These are phyloP conservation scores for Capronia americana DNA, from an alignment of 2,329 filamentous ascomycete genomes.

Conservation along the genomic window DNA sequence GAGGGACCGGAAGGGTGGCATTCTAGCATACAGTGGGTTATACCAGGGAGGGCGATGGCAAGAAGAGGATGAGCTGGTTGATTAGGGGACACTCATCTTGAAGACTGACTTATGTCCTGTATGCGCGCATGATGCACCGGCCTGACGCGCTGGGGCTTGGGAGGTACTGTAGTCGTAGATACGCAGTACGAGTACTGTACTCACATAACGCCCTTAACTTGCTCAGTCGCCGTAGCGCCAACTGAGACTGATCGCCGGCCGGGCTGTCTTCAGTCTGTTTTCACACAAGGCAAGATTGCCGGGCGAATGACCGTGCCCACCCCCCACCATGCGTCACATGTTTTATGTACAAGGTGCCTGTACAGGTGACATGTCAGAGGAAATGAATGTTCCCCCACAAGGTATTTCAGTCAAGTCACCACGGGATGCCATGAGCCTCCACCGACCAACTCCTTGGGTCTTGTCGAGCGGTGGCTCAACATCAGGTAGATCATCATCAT, in stretches of 20 bases:
- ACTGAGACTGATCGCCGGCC: no score
- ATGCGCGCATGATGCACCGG: not conserved
- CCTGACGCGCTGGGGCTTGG: no score
- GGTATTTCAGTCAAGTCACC: not conserved
- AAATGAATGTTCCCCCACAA: not conserved
- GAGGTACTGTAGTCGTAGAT: no score
- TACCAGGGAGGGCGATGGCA: no score
- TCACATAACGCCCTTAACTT: not conserved
- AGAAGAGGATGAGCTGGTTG: not conserved
- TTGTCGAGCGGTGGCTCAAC: not conserved
- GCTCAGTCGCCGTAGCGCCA: not conserved
- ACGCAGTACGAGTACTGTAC: no score
- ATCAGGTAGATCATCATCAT: not conserved
- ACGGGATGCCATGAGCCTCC: no score
- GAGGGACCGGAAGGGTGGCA: slow-evolving; percentile 6
- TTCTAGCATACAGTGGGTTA: not conserved
- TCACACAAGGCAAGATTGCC: not conserved
- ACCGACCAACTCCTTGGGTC: not conserved
- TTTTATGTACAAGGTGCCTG: no score
- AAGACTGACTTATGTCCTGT: not conserved
- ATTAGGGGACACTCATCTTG: not conserved
- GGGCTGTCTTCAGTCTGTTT: no score
- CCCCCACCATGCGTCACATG: not conserved
- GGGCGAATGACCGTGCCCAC: not conserved
- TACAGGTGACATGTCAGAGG: not conserved